Evolutionary conservation across 2,329 filamentous ascomycete genomes (phyloP), one percentile per base, ranked within the genome.

Genomic region (Claviceps monticola): DNA sequence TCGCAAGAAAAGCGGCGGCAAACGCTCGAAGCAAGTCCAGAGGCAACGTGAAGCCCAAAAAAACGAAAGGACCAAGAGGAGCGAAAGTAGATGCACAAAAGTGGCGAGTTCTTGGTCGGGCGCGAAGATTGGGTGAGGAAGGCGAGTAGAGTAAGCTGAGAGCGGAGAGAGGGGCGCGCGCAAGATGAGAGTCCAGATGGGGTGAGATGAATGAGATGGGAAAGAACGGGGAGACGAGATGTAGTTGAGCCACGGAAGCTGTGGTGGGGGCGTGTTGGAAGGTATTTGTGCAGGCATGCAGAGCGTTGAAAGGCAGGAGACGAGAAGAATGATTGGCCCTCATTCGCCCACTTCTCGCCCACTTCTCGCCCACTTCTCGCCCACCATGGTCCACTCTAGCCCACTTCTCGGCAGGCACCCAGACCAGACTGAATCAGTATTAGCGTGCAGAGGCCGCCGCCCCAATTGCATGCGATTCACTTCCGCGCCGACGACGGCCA

Each of bases 261-360:
- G 34, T 19, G 16, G 34, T 7, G 16, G 38, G 38, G 48, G 38
- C 48, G 48, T 29, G 23, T 49, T 21, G 39, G 23, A 43, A 49
- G 56, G 54, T 57, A 56, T 53, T 49, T 29, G 48, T 48, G 48
- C 48, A 38, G 50, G 51, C 23, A 46, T 39, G 42, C 16, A 39
- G 50, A 46, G 43, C 43, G 26, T 51, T 44, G 29, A 14, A 43
- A 46, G 48, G 50, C 50, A 51, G 46, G 48, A 51, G 41, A 36
- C 9, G 9, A 45, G 50, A 46, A 51, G 44, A 46, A 54, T 51
- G 52, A 55, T 49, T 49, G 42, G 49, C 23, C 23, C 43, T 17
- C 43, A 46, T 3, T 34, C 9, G 29, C 29, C 29, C 29, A 34
- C 9, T 29, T 9, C 29, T 29, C 29, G 3, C 29, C 8, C 29